A percentile compares a stretch with the other conserved stretches of the same genome.
Evolutionary conservation across 371 early-diverging fungal species (phyloP).

Genomic region (Rhizoclosmatium hyalinum): DNA sequence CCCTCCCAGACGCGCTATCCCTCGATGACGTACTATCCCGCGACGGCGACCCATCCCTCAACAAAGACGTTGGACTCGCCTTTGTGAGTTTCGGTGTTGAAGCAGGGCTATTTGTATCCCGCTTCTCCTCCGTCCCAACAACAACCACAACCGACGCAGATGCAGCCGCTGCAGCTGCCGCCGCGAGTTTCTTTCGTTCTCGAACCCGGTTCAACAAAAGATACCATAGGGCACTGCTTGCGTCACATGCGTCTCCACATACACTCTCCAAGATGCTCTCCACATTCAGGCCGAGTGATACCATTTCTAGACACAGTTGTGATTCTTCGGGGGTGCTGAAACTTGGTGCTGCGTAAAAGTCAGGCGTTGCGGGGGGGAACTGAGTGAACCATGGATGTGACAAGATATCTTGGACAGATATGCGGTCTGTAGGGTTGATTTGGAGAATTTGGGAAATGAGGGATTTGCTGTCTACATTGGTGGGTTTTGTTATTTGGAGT

Average conservation of each 20-base stretch:
- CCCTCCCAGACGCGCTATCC: no score
- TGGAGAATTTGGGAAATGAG: conserved; percentile 71
- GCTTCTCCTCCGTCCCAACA: no score
- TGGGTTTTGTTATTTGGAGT: not conserved
- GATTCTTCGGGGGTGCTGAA: conserved; percentile 46
- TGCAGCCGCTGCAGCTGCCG: not conserved
- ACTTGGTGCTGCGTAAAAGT: conserved; percentile 25
- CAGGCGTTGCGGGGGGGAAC: conserved; percentile 35
- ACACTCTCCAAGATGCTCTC: conserved; percentile 65
- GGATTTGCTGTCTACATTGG: conserved; percentile 41
- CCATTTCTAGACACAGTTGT: conserved; percentile 57
- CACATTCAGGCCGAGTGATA: conserved; percentile 72
- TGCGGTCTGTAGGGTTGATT: conserved; percentile 69
- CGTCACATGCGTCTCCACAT: conserved; percentile 70
- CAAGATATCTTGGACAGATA: conserved; percentile 70
- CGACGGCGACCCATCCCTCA: no score
- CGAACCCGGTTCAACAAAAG: conserved; percentile 60
- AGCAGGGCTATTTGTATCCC: no score
- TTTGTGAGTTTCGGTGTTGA: no score
- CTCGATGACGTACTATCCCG: no score
- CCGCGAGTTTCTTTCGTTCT: conserved; percentile 1
- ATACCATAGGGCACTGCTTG: conserved; percentile 76
- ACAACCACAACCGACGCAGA: not conserved
- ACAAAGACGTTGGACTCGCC: no score
- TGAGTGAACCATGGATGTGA: conserved; percentile 74